Evolutionary conservation across 768 basidiomycete species (phyloP), one percentile per base, ranked within the genome.

Genomic region (Lepiota venenata): DNA sequence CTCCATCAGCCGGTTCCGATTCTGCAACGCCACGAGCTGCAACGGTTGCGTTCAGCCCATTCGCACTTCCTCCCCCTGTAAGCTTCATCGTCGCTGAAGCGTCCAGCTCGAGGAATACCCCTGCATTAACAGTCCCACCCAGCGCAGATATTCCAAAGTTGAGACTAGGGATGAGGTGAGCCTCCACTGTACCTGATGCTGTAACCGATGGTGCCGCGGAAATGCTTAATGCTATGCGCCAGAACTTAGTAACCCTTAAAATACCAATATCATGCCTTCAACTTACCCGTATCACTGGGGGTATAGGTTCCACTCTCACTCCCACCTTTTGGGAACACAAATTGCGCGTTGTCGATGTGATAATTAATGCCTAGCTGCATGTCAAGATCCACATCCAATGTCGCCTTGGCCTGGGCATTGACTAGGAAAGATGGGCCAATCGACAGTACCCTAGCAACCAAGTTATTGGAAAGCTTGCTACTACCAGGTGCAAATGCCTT

Each of bases 381-480:
- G 55, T 75, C 70, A 14, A 75, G 63, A 45, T 71, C 64, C 10
- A 77, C 56, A 38, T 74, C 70, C n/a, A 78, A 60, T 1, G 47
- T 58, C 4, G 72, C 72, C 7, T 52, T 68, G 0, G 68, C 71
- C 50, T 70, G 64, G 3, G 66, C 76, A 25, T 72, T 66, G 55
- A 82, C 65, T 38, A 71, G 58, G 66, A 81, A 77, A 0, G 73
- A 66, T 3, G 80, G 80, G 0, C 80, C 81, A 25, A 82, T 58
- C 11, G 69, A 70, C 35, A 82, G 58, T 44, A 82, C 69, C 2
- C 79, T 78, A 47, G 25, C 25, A 2, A 18, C 39, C 21, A 8
- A 27, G 32, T 35, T n/a, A 18, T 15, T 48, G 18, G 41, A 3
- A 53, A 15, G 27, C 10, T n/a, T 32, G 2, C 14, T 42, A 11